These are phyloP conservation scores for Penicillium taxi DNA, from an alignment of 495 filamentous ascomycete species.

Conservation along the genomic window DNA sequence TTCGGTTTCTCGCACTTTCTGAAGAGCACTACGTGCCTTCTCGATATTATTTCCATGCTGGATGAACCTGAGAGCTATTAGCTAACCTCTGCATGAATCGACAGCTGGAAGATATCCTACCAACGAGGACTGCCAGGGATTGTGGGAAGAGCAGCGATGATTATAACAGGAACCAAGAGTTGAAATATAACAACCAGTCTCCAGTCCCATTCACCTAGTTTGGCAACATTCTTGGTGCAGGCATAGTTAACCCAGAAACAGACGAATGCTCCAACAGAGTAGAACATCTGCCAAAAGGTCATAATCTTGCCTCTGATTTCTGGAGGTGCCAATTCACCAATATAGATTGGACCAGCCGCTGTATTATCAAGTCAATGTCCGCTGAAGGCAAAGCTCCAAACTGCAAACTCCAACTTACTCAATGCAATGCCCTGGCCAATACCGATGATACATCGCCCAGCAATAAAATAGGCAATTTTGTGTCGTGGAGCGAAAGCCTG, in stretches of 20 bases:
- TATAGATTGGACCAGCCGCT: conserved; percentile 54
- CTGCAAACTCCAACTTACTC: conserved; percentile 33
- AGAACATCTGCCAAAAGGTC: conserved; percentile 64
- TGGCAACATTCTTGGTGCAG: conserved; percentile 41
- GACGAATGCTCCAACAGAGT: conserved; percentile 55
- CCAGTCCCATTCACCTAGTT: conserved; percentile 55
- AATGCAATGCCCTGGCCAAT: conserved; percentile 57
- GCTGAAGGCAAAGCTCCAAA: neutral
- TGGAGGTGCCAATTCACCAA: conserved; percentile 50
- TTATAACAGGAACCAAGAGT: conserved; percentile 46
- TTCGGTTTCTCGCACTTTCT: conserved; percentile 46
- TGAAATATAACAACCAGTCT: conserved; percentile 57
- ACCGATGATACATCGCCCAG: conserved; percentile 54
- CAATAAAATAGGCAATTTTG: conserved; percentile 53
- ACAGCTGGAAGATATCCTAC: conserved; percentile 16
- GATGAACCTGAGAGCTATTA: conserved; percentile 31
- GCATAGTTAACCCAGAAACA: conserved; percentile 56
- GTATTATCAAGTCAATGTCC: conserved; percentile 4
- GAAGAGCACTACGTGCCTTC: conserved; percentile 43
- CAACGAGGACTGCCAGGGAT: conserved; percentile 54
- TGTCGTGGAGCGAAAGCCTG: conserved; percentile 50
- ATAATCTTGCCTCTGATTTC: conserved; percentile 57
- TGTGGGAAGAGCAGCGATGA: conserved; percentile 45
- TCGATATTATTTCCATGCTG: conserved; percentile 46
- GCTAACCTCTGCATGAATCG: neutral